Percentiles rank a stretch among this genome's conserved stretches.
Conservation (phyloP, 2,329 filamentous ascomycete genomes). For the Fusarium torreyae region DNA sequence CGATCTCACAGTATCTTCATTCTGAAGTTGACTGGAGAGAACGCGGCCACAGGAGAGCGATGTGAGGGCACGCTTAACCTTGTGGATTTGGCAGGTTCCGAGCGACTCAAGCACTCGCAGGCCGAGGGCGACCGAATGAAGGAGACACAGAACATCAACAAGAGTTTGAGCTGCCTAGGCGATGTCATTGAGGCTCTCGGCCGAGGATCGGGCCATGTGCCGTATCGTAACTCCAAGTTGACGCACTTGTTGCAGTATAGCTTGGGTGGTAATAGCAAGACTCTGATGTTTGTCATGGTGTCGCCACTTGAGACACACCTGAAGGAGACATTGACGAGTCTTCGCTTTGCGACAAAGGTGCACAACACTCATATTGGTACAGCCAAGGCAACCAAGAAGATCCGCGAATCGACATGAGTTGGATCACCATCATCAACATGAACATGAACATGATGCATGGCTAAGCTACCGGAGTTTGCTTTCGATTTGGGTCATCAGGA, state of each 20-base stretch:
- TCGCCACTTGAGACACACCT: constrained; percentile 92
- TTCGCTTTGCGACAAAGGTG: constrained; percentile 96
- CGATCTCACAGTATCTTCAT: constrained; percentile 98
- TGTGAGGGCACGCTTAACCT: constrained; percentile 96
- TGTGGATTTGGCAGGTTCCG: constrained; percentile 94
- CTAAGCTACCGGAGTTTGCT: constrained; percentile 11
- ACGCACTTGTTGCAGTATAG: constrained; percentile 97
- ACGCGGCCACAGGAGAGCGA: constrained; percentile 82
- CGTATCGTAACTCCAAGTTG: constrained; percentile 96
- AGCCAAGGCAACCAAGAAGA: constrained; percentile 81
- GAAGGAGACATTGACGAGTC: constrained; percentile 92
- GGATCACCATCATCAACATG: too few relatives aligned
- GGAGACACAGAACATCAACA: constrained; percentile 98
- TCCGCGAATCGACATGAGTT: constrained; percentile 56
- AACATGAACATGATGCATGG: too few relatives aligned
- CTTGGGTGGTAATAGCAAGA: constrained; percentile 94
- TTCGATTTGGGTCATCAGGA: constrained; percentile 27
- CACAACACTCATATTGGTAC: constrained; percentile 94
- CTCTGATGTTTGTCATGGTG: constrained; percentile 99
- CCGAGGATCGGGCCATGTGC: constrained; percentile 85
- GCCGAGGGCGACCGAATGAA: constrained; percentile 89
- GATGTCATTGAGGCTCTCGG: constrained; percentile 97
- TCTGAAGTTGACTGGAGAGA: constrained; percentile 81
- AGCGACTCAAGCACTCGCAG: constrained; percentile 88
- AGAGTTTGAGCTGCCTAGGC: constrained; percentile 89